Evolutionary conservation across 2,329 filamentous ascomycete species (phyloP).

Genomic region (Paraphoma chrysanthemicola): DNA sequence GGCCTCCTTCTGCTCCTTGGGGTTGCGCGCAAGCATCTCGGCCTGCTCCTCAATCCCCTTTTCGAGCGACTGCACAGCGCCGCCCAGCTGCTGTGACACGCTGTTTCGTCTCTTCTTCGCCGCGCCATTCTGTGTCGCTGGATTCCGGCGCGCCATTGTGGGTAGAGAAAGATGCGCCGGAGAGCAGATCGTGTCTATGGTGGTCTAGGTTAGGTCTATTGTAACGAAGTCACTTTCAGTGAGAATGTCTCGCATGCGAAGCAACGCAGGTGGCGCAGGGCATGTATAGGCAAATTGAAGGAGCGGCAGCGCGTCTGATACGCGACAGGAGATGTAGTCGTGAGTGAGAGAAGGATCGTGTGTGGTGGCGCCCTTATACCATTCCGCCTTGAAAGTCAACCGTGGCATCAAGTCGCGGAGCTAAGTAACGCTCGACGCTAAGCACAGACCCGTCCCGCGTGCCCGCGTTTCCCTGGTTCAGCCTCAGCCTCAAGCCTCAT

Average conservation of each 20-base stretch:
- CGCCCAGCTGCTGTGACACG: conserved; percentile 26
- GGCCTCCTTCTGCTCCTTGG: conserved; percentile 50
- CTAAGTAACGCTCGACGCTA: conserved; percentile 29
- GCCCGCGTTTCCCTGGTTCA: neutral
- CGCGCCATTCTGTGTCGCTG: conserved; percentile 21
- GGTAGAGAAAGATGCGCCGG: neutral
- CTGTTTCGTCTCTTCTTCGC: conserved; percentile 31
- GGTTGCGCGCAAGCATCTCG: conserved; percentile 39
- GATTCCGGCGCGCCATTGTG: conserved; percentile 35
- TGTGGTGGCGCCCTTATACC: neutral
- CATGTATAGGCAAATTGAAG: neutral
- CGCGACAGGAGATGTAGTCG: neutral
- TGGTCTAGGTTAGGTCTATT: too few species aligned
- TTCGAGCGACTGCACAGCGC: conserved; percentile 37
- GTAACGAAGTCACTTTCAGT: too few species aligned
- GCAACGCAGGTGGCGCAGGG: too few species aligned
- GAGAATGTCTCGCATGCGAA: neutral
- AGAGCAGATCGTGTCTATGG: too few species aligned
- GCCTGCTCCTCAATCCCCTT: conserved; percentile 40
- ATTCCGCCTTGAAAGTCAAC: conserved; percentile 22
- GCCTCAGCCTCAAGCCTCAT: conserved; percentile 15
- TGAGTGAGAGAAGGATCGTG: neutral
- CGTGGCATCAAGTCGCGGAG: conserved; percentile 40
- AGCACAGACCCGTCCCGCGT: conserved; percentile 12
- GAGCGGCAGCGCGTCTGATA: neutral